A percentile compares a stretch with the other conserved stretches of the same genome.
These are phyloP conservation scores for Penicillium vulpinum DNA, from an alignment of 2,329 filamentous ascomycete species.

Conservation along the genomic window DNA sequence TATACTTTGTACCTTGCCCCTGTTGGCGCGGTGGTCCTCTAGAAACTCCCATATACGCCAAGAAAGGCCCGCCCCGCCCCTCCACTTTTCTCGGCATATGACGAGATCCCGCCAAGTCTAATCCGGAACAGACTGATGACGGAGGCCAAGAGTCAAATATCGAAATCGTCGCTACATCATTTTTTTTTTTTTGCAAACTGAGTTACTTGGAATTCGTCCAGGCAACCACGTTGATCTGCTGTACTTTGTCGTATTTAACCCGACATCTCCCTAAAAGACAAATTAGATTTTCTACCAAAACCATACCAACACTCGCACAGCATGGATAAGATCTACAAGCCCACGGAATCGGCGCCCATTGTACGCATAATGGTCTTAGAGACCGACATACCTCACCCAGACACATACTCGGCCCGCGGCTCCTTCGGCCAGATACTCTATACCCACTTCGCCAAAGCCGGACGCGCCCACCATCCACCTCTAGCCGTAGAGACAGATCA, in stretches of 20 bases:
- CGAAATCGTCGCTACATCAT: background rate
- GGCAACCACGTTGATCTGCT: background rate
- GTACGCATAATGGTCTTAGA: conserved; percentile 58
- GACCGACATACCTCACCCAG: conserved; percentile 57
- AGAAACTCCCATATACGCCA: no score
- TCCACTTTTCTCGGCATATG: no score
- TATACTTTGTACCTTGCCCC: no score
- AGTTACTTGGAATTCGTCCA: background rate
- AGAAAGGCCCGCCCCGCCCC: no score
- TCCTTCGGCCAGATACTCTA: conserved; percentile 58
- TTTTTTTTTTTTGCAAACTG: background rate
- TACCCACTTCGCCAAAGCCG: conserved; percentile 53
- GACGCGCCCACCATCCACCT: conserved; percentile 54
- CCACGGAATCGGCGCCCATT: conserved; percentile 13
- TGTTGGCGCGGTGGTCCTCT: no score
- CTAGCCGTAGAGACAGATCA: conserved; percentile 57
- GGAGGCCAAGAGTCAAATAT: background rate
- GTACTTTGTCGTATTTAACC: background rate
- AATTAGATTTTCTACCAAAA: background rate
- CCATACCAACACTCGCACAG: background rate
- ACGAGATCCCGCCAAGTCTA: no score
- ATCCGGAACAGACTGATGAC: background rate
- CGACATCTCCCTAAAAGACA: background rate
- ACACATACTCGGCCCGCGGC: conserved; percentile 52
- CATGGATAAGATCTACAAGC: conserved; percentile 20